Percentiles rank a stretch among this genome's conserved stretches.
phyloP scores from a whole-genome alignment of 176 grass and related monocot species.

The Elaeis guineensis region DNA sequence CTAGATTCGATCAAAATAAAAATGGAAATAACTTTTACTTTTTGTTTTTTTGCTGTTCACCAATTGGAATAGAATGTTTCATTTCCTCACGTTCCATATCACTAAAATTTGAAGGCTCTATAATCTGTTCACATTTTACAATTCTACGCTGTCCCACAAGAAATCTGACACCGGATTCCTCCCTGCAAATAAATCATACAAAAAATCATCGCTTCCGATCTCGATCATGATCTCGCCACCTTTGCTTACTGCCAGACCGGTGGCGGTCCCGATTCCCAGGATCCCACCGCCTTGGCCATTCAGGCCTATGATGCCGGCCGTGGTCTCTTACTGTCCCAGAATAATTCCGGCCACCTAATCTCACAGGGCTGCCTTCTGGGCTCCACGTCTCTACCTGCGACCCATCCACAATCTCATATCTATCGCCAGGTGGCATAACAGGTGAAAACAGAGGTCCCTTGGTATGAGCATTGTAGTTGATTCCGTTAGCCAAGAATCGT shows the following conservation, averaged over 20 bases:
- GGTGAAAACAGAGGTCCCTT: constrained; percentile 3
- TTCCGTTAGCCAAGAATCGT: constrained; percentile 22
- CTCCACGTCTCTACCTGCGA: constrained; percentile 19
- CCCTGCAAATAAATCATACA: constrained; percentile 27
- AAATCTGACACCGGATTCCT: not conserved
- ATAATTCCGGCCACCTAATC: constrained; percentile 18
- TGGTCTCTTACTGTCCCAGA: constrained; percentile 6
- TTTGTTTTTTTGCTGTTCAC: no score
- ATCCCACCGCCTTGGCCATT: constrained; percentile 22
- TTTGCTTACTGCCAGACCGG: constrained; percentile 15
- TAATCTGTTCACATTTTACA: no score
- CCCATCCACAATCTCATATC: not conserved
- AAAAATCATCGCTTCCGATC: constrained; percentile 33
- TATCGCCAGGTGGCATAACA: constrained; percentile 12
- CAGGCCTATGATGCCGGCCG: constrained; percentile 5
- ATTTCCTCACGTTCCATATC: no score
- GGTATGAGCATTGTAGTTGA: constrained; percentile 22
- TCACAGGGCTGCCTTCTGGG: not conserved
- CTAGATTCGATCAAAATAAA: no score
- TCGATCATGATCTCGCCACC: constrained; percentile 1
- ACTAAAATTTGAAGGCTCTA: no score
- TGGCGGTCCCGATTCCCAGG: constrained; percentile 23
- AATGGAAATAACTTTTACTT: no score
- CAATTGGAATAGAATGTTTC: no score
- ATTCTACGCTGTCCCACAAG: no score